Percentiles rank a stretch among this genome's conserved stretches.
phyloP scores from a whole-genome alignment of 2,329 filamentous ascomycete species.

The Ophiosphaerella narmari region DNA sequence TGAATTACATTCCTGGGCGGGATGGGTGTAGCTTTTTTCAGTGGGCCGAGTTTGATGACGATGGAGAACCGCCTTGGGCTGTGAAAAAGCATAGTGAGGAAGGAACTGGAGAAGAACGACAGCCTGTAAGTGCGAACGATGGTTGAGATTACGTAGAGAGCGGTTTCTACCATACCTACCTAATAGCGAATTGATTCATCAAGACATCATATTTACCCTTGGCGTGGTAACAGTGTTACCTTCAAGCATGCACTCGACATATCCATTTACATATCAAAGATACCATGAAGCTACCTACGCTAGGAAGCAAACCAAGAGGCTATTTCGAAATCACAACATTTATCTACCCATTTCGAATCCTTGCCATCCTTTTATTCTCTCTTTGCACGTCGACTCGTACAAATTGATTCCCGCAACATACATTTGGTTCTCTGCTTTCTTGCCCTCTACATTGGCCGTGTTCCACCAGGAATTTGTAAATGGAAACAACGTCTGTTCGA shows the following conservation, averaged over 20 bases:
- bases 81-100: background rate
- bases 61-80: constrained; percentile 76
- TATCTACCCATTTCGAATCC: constrained; percentile 26
- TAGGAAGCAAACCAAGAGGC: too few species aligned
- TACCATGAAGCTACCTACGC: too few species aligned
- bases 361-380: constrained; percentile 24
- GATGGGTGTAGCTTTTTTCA: constrained; percentile 47
- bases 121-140: too few species aligned
- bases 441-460: constrained; percentile 48
- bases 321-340: too few species aligned
- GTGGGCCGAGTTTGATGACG: constrained; percentile 57
- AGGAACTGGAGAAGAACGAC: background rate
- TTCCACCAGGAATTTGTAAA: constrained; percentile 50
- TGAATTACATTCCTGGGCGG: constrained; percentile 70
- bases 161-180: too few species aligned
- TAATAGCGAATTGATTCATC: too few species aligned
- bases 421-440: constrained; percentile 47
- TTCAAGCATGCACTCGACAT: too few species aligned
- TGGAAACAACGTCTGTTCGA: constrained; percentile 41
- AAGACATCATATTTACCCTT: too few species aligned
- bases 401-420: constrained; percentile 42
- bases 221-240: too few species aligned
- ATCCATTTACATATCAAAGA: too few species aligned
- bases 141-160: too few species aligned
- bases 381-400: constrained; percentile 25